phyloP scores from a whole-genome alignment of 371 early-diverging fungal genomes.

The Lichtheimia ramosa region DNA sequence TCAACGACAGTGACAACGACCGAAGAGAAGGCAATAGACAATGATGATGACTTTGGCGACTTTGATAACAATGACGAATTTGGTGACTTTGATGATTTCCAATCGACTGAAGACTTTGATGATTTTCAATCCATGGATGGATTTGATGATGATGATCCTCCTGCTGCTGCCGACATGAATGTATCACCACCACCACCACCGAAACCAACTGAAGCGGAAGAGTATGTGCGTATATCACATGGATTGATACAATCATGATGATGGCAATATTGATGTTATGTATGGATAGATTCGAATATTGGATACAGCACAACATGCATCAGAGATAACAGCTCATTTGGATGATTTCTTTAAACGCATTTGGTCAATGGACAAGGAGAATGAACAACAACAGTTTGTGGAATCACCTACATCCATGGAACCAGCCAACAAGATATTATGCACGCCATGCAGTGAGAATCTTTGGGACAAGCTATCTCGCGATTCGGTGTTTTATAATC shows the following conservation, averaged over 20 bases:
- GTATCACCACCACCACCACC: constrained; percentile 2
- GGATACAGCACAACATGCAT: constrained; percentile 5
- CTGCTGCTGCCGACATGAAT: neutral
- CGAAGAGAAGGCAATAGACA: neutral
- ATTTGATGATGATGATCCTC: neutral
- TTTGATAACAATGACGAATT: constrained; percentile 21
- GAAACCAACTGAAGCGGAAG: constrained; percentile 26
- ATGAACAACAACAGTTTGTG: neutral
- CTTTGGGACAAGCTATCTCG: constrained; percentile 49
- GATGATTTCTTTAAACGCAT: constrained; percentile 1
- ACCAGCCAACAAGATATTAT: constrained; percentile 6
- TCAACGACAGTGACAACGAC: constrained; percentile 7
- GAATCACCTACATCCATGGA: constrained; percentile 4
- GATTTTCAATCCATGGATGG: constrained; percentile 8
- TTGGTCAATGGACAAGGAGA: neutral
- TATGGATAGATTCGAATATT: constrained; percentile 4
- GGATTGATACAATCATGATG: neutral
- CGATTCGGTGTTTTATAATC: constrained; percentile 53
- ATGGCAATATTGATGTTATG: neutral
- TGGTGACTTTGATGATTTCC: constrained; percentile 47
- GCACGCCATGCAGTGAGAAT: constrained; percentile 35
- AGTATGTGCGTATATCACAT: constrained; percentile 29
- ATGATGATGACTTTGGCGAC: constrained; percentile 35
- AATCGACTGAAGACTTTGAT: constrained; percentile 6
- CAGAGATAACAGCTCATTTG: constrained; percentile 4